Conservation (phyloP, 106 monocot species). For the Apostasia shenzhenica region DNA sequence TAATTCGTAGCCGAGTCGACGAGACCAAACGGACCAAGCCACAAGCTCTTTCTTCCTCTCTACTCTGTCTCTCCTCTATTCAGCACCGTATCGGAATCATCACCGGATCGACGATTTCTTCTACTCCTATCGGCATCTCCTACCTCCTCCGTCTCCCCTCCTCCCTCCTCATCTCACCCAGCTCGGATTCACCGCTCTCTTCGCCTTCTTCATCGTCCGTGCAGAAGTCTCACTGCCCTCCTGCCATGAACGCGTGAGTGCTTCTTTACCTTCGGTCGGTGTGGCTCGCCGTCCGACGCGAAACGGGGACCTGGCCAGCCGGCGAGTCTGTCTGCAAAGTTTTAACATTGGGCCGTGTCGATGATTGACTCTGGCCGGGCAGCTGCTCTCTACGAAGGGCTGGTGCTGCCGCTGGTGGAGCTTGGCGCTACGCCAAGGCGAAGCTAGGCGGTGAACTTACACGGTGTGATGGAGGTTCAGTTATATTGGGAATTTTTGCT, state of each 20-base stretch:
- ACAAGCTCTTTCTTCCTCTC: not conserved
- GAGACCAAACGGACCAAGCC: not conserved
- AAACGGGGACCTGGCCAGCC: conserved; percentile 8
- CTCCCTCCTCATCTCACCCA: conserved; percentile 9
- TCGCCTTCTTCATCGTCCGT: conserved; percentile 19
- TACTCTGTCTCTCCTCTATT: not conserved
- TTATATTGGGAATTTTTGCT: conserved; percentile 14
- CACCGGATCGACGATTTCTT: conserved; percentile 4
- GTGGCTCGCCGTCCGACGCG: conserved; percentile 7
- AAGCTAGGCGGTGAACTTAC: conserved; percentile 7
- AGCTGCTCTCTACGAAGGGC: conserved; percentile 11
- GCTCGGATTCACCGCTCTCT: conserved; percentile 20
- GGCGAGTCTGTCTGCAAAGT: conserved; percentile 12
- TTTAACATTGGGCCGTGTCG: conserved; percentile 9
- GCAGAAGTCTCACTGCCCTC: conserved; percentile 15
- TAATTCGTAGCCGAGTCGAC: too few relatives aligned
- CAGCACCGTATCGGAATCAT: too few relatives aligned
- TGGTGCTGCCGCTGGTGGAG: conserved; percentile 24
- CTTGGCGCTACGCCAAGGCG: conserved; percentile 11
- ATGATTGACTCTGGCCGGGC: conserved; percentile 15
- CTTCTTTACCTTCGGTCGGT: conserved; percentile 17
- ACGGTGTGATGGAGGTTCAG: conserved; percentile 13
- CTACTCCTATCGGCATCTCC: conserved; percentile 13
- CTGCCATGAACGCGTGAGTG: conserved; percentile 18
- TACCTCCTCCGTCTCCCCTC: conserved; percentile 15